Conservation (phyloP, 2,329 filamentous ascomycete species). For the Pseudodiploospora longispora region DNA sequence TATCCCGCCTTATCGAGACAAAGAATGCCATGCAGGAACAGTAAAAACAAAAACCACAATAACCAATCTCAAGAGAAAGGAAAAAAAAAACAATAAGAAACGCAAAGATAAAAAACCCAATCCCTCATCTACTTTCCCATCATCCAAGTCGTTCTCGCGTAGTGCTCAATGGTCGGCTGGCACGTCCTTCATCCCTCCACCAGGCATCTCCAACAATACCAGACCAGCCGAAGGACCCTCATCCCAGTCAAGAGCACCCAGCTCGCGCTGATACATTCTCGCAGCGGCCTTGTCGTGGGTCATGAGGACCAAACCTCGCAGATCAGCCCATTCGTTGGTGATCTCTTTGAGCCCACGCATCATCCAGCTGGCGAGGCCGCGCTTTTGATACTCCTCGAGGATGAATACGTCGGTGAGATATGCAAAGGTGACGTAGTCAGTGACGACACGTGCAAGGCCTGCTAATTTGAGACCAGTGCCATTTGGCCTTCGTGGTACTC, state of each 20-base stretch:
- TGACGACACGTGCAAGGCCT: conserved; percentile 49
- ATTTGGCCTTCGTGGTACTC: conserved; percentile 19
- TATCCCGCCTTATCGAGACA: conserved; percentile 6
- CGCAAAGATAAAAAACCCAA: neutral
- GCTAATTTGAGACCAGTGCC: conserved; percentile 27
- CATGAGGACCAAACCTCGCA: conserved; percentile 52
- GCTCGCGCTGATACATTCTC: conserved; percentile 38
- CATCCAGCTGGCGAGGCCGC: conserved; percentile 58
- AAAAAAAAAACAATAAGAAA: neutral
- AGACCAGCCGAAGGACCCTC: conserved; percentile 33
- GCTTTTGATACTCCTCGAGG: conserved; percentile 47
- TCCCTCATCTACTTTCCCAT: neutral
- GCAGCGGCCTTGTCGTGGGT: conserved; percentile 33
- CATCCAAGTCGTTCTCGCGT: conserved; percentile 1
- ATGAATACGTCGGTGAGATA: conserved; percentile 64
- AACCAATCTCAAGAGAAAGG: neutral
- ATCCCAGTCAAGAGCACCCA: conserved; percentile 37
- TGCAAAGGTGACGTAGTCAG: conserved; percentile 60
- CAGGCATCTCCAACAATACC: conserved; percentile 33
- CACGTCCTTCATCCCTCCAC: conserved; percentile 26
- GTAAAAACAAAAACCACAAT: conserved; percentile 3
- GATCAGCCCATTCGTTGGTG: conserved; percentile 45
- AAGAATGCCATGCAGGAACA: conserved; percentile 6
- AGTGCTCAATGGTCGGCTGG: conserved; percentile 21
- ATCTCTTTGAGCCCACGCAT: conserved; percentile 52